Evolutionary conservation across 306 rosid genomes (phyloP).

Genomic region (Pyrus bretschneideri): DNA sequence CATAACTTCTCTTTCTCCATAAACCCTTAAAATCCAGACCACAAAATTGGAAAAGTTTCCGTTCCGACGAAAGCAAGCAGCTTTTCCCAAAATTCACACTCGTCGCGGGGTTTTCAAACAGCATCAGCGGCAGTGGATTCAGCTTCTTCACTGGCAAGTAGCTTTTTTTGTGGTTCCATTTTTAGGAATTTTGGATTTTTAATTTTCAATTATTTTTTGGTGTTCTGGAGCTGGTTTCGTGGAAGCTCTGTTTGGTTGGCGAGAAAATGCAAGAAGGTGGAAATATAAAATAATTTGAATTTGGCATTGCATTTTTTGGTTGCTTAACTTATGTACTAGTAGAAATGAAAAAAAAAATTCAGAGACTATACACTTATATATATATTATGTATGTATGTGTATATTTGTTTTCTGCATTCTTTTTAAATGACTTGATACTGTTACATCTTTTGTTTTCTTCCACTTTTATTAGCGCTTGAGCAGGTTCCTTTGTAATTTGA

Average conservation of each 20-base stretch:
- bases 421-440: background rate
- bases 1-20: background rate
- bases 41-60: background rate
- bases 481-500: background rate
- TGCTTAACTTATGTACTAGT: background rate
- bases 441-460: background rate
- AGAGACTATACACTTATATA: no score
- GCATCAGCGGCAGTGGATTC: background rate
- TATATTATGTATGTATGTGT: background rate
- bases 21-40: slow-evolving; percentile 23
- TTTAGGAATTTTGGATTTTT: background rate
- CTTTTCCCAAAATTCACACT: background rate
- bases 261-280: slow-evolving; percentile 8
- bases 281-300: background rate
- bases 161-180: background rate
- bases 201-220: background rate
- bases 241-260: slow-evolving; percentile 3
- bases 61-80: background rate
- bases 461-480: background rate
- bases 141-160: slow-evolving; percentile 21
- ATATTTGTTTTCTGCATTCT: background rate
- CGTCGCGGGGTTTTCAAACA: background rate
- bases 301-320: background rate
- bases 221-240: background rate
- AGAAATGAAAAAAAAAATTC: background rate